Conservation (phyloP, 495 filamentous ascomycete species). For the Lophium mytilinum region DNA sequence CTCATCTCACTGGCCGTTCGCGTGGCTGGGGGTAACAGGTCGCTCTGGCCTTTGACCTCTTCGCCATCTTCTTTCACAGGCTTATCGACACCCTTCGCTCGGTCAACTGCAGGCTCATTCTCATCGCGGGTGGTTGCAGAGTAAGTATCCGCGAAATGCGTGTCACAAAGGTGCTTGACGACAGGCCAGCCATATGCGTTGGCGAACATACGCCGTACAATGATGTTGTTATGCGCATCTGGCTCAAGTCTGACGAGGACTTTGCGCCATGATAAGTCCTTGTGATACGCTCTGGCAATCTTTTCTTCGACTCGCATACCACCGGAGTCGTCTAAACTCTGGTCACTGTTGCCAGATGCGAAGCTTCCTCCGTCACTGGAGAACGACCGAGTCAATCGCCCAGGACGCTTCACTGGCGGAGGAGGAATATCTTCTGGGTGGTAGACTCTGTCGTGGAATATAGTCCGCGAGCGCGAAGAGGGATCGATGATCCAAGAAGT, state of each 20-base stretch:
- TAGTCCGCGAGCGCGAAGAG: slow-evolving; percentile 73
- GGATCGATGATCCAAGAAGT: slow-evolving; percentile 75
- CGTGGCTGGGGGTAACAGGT: slow-evolving; percentile 57
- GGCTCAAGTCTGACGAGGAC: slow-evolving; percentile 91
- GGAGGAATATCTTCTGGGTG: slow-evolving; percentile 88
- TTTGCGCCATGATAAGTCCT: slow-evolving; percentile 85
- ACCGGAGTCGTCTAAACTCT: slow-evolving; percentile 29
- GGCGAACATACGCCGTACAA: slow-evolving; percentile 89
- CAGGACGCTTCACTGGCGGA: slow-evolving; percentile 50
- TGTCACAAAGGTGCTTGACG: slow-evolving; percentile 84
- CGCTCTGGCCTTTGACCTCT: slow-evolving; percentile 52
- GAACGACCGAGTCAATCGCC: slow-evolving; percentile 36
- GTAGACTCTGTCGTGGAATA: slow-evolving; percentile 95
- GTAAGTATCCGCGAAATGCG: slow-evolving; percentile 72
- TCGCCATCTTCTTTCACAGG: slow-evolving; percentile 38
- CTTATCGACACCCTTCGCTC: slow-evolving; percentile 39
- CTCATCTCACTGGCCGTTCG: slow-evolving; percentile 42
- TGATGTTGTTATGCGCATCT: slow-evolving; percentile 97
- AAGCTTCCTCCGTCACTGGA: slow-evolving; percentile 34
- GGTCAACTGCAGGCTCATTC: slow-evolving; percentile 41
- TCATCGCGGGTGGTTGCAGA: slow-evolving; percentile 53
- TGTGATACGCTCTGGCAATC: slow-evolving; percentile 91
- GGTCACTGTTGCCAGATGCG: slow-evolving; percentile 16
- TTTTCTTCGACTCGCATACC: slow-evolving; percentile 91
- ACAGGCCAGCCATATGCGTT: slow-evolving; percentile 99